Base-by-base conservation (phyloP, 805 yeast genomes). In the Lipomyces mesembrius region DNA sequence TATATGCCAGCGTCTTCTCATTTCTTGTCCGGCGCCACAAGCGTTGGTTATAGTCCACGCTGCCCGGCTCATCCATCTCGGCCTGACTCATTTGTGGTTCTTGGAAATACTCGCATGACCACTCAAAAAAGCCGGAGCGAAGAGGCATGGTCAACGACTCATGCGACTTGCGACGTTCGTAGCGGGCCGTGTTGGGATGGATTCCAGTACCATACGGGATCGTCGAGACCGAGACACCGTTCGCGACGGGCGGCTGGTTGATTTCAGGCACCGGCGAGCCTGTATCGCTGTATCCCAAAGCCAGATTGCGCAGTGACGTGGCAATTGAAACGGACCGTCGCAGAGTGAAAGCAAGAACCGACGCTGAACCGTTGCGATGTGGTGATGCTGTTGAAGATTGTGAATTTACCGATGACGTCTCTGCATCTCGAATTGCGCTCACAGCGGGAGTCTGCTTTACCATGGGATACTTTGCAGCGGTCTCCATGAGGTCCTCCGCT, bases 21-120 rank as follows among this genome's bases (percentile, higher is more conserved):
- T 95, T 95, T 72, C 98, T 83, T 74, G 89, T 90, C 70, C 96
- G 83, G 72, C 97, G 83, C 98, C 98, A 95, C 29, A 91, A 78
- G 65, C 96, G 82, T 71, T 86, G 88, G 46, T 90, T 87, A 73
- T 91, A 91, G 70, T 91, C 93, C 66, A 88, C 86, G 64, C 97
- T 91, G 0, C 98, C 98, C 0, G 96, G 95, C 76, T 92, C 97
- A 73, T 94, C 98, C 20, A 87, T 79, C 72, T 94, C 98, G 62
- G 85, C 84, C 65, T 86, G 88, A 11, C 91, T 87, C 88, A 93
- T 88, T 75, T 94, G 98, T 0, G 99, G 98, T 75, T 93, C 98
- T 74, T 93, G 97, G 80, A 94, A 95, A 75, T 92, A 93, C 76
- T 95, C 99, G 66, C 91, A 85, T 60, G 81, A 73, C 80, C 82